Evolutionary conservation across 208 protist species (phyloP).

Genomic region (Entamoeba nuttalli): DNA sequence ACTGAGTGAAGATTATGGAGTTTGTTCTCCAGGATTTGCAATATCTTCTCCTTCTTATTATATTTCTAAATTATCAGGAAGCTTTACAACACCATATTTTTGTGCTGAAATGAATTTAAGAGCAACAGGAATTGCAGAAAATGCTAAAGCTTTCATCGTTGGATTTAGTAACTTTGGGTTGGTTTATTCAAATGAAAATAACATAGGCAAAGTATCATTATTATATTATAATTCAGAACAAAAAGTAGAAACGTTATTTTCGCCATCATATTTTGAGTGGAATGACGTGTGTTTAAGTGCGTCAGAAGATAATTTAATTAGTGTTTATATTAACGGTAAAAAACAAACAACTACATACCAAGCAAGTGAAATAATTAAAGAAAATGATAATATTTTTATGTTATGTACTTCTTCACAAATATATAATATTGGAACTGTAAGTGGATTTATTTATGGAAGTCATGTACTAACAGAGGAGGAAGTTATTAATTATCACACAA

Average conservation of each 20-base stretch:
- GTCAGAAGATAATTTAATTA: neutral
- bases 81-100: neutral
- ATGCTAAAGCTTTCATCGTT: neutral
- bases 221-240: no score
- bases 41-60: neutral
- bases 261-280: neutral
- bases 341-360: neutral
- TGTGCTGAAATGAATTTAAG: neutral
- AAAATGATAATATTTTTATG: neutral
- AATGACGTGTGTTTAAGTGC: neutral
- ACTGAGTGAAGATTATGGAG: neutral
- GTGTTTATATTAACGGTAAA: neutral
- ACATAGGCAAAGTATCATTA: neutral
- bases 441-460: neutral
- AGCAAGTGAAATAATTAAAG: neutral
- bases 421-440: neutral
- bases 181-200: neutral
- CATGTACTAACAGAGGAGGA: neutral
- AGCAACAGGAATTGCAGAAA: neutral
- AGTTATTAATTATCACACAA: neutral
- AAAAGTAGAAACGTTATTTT: neutral
- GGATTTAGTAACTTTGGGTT: neutral
- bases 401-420: neutral
- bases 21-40: neutral
- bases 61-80: neutral